Percentiles rank a stretch among this genome's conserved stretches.
Evolutionary conservation across 2,329 filamentous ascomycete species (phyloP).

Genomic region (Uncinocarpus reesii): DNA sequence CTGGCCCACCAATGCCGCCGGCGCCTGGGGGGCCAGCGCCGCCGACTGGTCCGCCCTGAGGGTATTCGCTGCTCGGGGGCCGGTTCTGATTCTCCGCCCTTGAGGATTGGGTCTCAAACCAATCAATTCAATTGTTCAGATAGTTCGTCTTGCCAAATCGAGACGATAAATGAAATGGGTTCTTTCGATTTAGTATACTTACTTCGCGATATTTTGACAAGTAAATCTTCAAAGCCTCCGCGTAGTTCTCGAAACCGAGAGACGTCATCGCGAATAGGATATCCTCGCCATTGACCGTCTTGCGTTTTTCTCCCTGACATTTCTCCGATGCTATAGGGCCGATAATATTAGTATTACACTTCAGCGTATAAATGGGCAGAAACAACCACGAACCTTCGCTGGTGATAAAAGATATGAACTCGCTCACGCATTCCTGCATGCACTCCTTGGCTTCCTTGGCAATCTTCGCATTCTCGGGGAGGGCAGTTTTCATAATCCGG

Average conservation of each 20-base stretch:
- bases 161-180: slow-evolving; percentile 30
- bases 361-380: neutral
- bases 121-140: slow-evolving; percentile 44
- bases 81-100: slow-evolving; percentile 55
- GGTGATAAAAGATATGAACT: slow-evolving; percentile 99
- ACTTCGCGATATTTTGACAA: slow-evolving; percentile 96
- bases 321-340: slow-evolving; percentile 75
- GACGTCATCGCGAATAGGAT: slow-evolving; percentile 99
- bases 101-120: slow-evolving; percentile 66
- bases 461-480: slow-evolving; percentile 97
- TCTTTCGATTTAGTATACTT: slow-evolving; percentile 39
- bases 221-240: slow-evolving; percentile 96
- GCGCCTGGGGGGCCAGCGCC: slow-evolving; percentile 20
- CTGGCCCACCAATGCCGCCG: slow-evolving; percentile 23
- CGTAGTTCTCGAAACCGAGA: slow-evolving; percentile 96
- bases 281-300: slow-evolving; percentile 97
- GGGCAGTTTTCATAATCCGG: slow-evolving; percentile 95
- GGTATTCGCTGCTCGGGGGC: slow-evolving; percentile 41
- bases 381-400: slow-evolving; percentile 78
- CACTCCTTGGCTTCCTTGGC: slow-evolving; percentile 98
- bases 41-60: slow-evolving; percentile 13
- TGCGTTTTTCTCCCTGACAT: slow-evolving; percentile 97
- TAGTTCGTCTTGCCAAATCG: slow-evolving; percentile 31
- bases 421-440: slow-evolving; percentile 99
- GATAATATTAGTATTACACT: slow-evolving; percentile 2